Evolutionary conservation across 83 land plant genomes (phyloP).

Genomic region (Diphasiastrum complanatum): DNA sequence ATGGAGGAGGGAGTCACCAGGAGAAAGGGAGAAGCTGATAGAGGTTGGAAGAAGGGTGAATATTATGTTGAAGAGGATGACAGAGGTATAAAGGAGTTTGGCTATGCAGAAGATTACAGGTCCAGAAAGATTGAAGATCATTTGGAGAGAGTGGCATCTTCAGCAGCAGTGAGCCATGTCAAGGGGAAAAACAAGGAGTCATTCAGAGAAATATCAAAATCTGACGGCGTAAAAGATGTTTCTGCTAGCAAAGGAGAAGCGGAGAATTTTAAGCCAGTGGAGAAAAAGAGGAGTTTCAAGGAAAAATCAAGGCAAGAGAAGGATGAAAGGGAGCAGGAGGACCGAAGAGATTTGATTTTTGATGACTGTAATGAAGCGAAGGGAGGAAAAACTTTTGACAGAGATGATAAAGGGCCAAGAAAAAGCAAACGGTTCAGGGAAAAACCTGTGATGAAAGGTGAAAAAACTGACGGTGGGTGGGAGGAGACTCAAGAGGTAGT

Average conservation of each 20-base stretch:
- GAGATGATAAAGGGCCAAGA: too few relatives aligned
- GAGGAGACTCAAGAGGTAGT: too few relatives aligned
- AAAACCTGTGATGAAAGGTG: too few relatives aligned
- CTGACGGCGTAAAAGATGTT: background rate
- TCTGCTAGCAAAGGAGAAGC: background rate
- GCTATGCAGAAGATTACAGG: conserved; percentile 19
- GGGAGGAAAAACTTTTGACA: too few relatives aligned
- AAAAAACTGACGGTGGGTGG: too few relatives aligned
- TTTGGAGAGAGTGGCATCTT: too few relatives aligned
- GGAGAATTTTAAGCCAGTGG: background rate
- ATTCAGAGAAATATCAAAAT: background rate
- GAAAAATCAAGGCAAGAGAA: background rate
- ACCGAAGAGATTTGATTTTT: too few relatives aligned
- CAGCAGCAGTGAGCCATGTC: too few relatives aligned
- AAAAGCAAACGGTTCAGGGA: too few relatives aligned
- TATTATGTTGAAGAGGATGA: conserved; percentile 16
- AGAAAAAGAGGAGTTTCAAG: background rate
- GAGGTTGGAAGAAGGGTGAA: conserved; percentile 24
- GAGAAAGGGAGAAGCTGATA: conserved; percentile 28
- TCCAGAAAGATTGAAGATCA: conserved; percentile 29
- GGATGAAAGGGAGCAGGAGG: background rate
- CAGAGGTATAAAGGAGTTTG: conserved; percentile 2
- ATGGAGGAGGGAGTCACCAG: conserved; percentile 32
- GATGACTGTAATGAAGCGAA: too few relatives aligned
- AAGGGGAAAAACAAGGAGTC: background rate